phyloP scores from a whole-genome alignment of 495 filamentous ascomycete species.

The Aspergillus wentii region DNA sequence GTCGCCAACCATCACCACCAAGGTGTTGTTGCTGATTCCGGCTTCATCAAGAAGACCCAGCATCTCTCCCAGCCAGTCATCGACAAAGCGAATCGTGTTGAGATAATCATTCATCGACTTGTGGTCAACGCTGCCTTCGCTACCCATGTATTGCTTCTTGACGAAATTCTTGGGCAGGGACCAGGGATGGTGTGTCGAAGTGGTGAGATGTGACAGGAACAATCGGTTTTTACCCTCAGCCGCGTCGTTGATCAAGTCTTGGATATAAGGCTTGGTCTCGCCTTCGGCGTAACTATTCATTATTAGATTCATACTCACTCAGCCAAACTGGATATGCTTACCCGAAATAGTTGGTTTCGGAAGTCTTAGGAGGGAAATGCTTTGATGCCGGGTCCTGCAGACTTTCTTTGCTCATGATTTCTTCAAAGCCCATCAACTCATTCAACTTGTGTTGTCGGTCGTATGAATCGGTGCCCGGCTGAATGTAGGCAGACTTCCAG shows the following conservation, averaged over 20 bases:
- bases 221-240: conserved; percentile 37
- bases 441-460: conserved; percentile 35
- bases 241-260: conserved; percentile 35
- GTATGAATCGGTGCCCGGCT: conserved; percentile 42
- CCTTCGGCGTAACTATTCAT: conserved; percentile 30
- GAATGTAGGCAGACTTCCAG: conserved; percentile 44
- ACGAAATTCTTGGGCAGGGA: conserved; percentile 27
- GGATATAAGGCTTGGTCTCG: conserved; percentile 35
- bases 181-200: conserved; percentile 44
- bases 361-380: conserved; percentile 21
- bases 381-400: conserved; percentile 22
- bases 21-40: conserved; percentile 18
- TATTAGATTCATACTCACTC: neutral
- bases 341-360: conserved; percentile 43
- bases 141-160: conserved; percentile 29
- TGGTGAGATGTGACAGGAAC: conserved; percentile 44
- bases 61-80: conserved; percentile 21
- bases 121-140: conserved; percentile 22
- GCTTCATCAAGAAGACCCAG: conserved; percentile 23
- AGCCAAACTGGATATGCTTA: conserved; percentile 1
- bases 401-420: conserved; percentile 28
- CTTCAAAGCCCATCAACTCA: conserved; percentile 34
- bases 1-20: conserved; percentile 33
- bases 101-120: conserved; percentile 34
- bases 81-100: conserved; percentile 37